Evolutionary conservation across 208 protist genomes (phyloP).

Genomic region (Trypanosoma congolense): DNA sequence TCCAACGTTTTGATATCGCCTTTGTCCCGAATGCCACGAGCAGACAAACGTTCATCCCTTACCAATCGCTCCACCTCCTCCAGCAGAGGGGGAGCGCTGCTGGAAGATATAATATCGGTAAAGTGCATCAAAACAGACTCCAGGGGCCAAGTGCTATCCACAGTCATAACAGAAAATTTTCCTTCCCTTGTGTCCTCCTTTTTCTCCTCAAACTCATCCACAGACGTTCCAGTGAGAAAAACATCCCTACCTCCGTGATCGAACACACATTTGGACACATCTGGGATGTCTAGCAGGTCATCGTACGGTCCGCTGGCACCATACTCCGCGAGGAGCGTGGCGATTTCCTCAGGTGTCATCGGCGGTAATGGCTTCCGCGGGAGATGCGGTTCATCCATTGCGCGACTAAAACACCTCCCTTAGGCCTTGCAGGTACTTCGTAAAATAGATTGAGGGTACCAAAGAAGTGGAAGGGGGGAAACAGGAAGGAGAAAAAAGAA

Average conservation of each 20-base stretch:
- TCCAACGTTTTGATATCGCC: too few species aligned
- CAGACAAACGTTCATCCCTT: not conserved
- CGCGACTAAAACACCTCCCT: too few species aligned
- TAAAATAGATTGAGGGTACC: too few species aligned
- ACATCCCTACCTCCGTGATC: conserved; percentile 50
- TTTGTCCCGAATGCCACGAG: too few species aligned
- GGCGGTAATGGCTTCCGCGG: conserved; percentile 3
- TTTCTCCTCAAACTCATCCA: conserved; percentile 21
- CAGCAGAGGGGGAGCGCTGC: conserved; percentile 17
- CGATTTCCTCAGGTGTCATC: conserved; percentile 54
- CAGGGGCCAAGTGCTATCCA: conserved; percentile 27
- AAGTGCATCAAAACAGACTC: conserved; percentile 36
- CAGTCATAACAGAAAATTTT: not conserved
- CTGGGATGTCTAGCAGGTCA: conserved; percentile 40
- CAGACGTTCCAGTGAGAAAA: conserved; percentile 59
- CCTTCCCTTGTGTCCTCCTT: not conserved
- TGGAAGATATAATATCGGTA: conserved; percentile 28
- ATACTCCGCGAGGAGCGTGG: conserved; percentile 67
- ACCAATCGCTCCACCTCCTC: conserved; percentile 20
- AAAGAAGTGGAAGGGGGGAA: too few species aligned
- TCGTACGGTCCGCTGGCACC: conserved; percentile 52
- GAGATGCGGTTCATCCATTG: conserved; percentile 10
- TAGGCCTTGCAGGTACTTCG: too few species aligned
- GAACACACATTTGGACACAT: conserved; percentile 51
- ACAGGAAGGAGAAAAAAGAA: too few species aligned